Percentiles rank a stretch among this genome's conserved stretches.
Evolutionary conservation across 352 stramenopile genomes (phyloP).

Genomic region (Globisporangium canariense): DNA sequence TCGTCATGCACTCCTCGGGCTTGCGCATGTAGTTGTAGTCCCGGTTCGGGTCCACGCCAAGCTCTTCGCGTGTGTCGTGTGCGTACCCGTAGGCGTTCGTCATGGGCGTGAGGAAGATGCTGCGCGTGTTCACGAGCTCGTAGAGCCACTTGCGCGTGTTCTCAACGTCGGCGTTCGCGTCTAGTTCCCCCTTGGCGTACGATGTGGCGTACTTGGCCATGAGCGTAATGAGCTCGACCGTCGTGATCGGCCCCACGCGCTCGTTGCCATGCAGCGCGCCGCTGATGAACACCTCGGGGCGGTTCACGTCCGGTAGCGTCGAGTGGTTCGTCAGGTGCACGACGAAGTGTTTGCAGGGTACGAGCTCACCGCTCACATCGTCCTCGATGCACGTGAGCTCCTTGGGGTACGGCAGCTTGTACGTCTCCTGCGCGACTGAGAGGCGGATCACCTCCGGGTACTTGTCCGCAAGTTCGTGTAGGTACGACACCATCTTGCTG

Average conservation of each 20-base stretch:
- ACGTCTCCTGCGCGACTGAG: conserved; percentile 80
- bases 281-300: conserved; percentile 96
- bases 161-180: conserved; percentile 15
- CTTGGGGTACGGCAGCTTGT: conserved; percentile 64
- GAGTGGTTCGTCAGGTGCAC: conserved; percentile 89
- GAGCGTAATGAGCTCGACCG: conserved; percentile 90
- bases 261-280: conserved; percentile 97
- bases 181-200: conserved; percentile 23
- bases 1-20: conserved; percentile 90
- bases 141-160: conserved; percentile 68
- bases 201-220: conserved; percentile 58
- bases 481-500: conserved; percentile 52
- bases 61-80: conserved; percentile 79
- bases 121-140: conserved; percentile 86
- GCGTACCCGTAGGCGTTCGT: conserved; percentile 95
- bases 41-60: conserved; percentile 94
- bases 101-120: conserved; percentile 85
- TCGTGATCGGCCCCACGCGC: conserved; percentile 88
- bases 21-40: conserved; percentile 97
- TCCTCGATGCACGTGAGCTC: conserved; percentile 62
- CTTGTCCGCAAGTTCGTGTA: conserved; percentile 65
- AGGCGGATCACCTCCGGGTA: conserved; percentile 81
- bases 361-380: conserved; percentile 27
- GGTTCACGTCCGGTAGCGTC: conserved; percentile 58
- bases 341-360: conserved; percentile 80